Evolutionary conservation across 2,329 filamentous ascomycete genomes (phyloP), one percentile per base, ranked within the genome.

Genomic region (Scortechinia acanthostroma): DNA sequence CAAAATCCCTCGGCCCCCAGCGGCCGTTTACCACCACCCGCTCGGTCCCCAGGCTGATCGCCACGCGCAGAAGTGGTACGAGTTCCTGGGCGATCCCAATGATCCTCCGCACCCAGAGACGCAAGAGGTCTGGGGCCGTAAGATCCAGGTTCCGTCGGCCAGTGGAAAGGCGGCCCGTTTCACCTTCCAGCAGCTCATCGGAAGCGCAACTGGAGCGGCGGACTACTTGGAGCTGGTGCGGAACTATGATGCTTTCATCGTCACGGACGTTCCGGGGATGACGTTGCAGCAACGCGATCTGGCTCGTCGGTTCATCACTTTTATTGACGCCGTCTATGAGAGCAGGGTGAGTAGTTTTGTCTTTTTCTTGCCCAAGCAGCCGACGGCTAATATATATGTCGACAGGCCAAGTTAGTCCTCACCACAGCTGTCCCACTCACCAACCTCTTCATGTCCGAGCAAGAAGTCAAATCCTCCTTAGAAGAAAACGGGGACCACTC

Each of bases 321-420:
- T 98, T 55, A 88, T 98, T 52, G 93, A 98, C 60, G 91, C 93
- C 4, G 85, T 96, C 3, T 98, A 98, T 59, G 93, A 98, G 64
- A 19, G 35, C 17, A 40, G 35, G 35, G 35, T 40, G 20, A 10
- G 35, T 40, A 10, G 6, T 19, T 6, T n/a, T n/a, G n/a, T n/a
- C n/a, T n/a, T n/a, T n/a, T n/a, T n/a, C n/a, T n/a, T n/a, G n/a
- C n/a, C n/a, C n/a, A n/a, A n/a, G n/a, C n/a, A n/a, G n/a, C n/a
- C n/a, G n/a, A n/a, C n/a, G n/a, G n/a, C n/a, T n/a, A n/a, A n/a
- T n/a, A n/a, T n/a, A n/a, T n/a, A n/a, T n/a, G 13, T 6, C 74
- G 76, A 21, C 78, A 91, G 63, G 91, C 90, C n/a, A 97, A 96
- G 66, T 77, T 98, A 4, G 91, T 97, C 15, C 77, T 98, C 46